A percentile compares a stretch with the other conserved stretches of the same genome.
phyloP scores from a whole-genome alignment of 2,329 filamentous ascomycete genomes.

The Alternaria viburni region DNA sequence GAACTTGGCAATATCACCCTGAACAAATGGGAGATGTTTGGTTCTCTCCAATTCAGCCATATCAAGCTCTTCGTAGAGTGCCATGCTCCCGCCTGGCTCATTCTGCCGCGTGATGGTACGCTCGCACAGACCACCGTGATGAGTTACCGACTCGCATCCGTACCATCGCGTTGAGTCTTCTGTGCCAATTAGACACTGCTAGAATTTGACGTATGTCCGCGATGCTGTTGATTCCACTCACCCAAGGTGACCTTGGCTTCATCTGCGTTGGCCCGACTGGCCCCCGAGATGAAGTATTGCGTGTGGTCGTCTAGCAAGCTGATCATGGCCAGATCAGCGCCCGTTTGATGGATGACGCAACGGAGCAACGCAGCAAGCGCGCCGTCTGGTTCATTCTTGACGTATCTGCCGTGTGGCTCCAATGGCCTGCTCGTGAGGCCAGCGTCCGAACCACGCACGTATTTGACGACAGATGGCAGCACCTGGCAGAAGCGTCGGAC shows the following conservation, averaged over 20 bases:
- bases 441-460: neutral
- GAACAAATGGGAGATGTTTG: slow-evolving; percentile 9
- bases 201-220: neutral
- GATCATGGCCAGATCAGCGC: slow-evolving; percentile 9
- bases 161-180: slow-evolving; percentile 12
- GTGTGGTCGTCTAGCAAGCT: slow-evolving; percentile 12
- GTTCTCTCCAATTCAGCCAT: slow-evolving; percentile 8
- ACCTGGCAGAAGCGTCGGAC: slow-evolving; percentile 13
- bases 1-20: slow-evolving; percentile 8
- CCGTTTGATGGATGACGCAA: slow-evolving; percentile 9
- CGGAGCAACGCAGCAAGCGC: slow-evolving; percentile 9
- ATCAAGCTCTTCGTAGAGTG: slow-evolving; percentile 10
- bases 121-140: slow-evolving; percentile 11
- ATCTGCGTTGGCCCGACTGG: slow-evolving; percentile 4
- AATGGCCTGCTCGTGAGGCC: neutral
- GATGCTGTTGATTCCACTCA: neutral
- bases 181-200: neutral
- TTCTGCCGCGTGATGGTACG: slow-evolving; percentile 10
- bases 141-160: slow-evolving; percentile 12
- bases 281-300: slow-evolving; percentile 12
- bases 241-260: slow-evolving; percentile 9
- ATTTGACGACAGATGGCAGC: slow-evolving; percentile 5
- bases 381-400: slow-evolving; percentile 1
- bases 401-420: neutral
- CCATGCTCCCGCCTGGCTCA: slow-evolving; percentile 5